Evolutionary conservation across 78 protist genomes (phyloP).

Genomic region (Cavenderia fasciculata): DNA sequence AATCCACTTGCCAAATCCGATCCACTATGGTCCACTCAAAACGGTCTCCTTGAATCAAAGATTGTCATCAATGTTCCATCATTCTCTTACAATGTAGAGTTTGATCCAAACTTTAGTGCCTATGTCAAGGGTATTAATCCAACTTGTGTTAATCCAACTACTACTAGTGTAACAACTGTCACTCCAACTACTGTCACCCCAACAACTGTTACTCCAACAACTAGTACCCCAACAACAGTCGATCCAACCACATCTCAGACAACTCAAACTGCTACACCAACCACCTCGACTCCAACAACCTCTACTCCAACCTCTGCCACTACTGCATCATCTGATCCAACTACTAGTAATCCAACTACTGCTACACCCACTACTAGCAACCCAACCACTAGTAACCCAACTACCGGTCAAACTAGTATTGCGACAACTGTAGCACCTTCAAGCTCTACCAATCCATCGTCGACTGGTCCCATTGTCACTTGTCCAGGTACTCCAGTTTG

Average conservation of each 20-base stretch:
- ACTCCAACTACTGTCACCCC: neutral
- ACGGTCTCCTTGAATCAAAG: neutral
- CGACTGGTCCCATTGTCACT: neutral
- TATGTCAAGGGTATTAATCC: neutral
- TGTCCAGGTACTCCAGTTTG: slow-evolving; percentile 5
- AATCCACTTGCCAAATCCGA: neutral
- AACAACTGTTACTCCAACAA: too few relatives aligned
- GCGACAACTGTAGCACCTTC: neutral
- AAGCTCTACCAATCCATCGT: neutral
- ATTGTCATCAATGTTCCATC: neutral
- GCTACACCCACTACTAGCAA: neutral
- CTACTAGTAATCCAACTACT: neutral
- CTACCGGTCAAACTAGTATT: neutral
- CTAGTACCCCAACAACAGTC: too few relatives aligned
- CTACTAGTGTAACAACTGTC: neutral
- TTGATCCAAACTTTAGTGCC: slow-evolving; percentile 1
- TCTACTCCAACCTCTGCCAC: neutral
- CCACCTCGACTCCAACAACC: neutral
- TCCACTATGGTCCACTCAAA: neutral
- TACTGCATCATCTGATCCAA: too few relatives aligned
- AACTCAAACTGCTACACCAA: neutral
- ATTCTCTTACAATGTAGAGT: neutral
- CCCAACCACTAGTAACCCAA: neutral
- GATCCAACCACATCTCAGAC: neutral
- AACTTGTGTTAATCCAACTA: neutral